These are phyloP conservation scores for Eustoma russellianum DNA, from an alignment of 257 asterid species.

Conservation along the genomic window DNA sequence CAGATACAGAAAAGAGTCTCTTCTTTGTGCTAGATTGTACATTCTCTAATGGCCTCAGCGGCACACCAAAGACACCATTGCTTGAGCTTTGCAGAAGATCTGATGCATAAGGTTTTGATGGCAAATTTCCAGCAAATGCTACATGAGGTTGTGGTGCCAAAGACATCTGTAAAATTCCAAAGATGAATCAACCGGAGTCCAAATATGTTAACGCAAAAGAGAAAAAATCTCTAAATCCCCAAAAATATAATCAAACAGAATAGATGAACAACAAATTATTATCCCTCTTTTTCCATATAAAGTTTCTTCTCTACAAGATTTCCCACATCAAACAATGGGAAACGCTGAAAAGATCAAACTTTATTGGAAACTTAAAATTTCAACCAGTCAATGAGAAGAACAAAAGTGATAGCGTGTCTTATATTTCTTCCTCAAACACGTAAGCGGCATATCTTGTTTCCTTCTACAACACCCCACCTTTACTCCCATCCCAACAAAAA, in stretches of 20 bases:
- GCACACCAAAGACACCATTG: slow-evolving; percentile 54
- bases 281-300: neutral
- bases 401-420: no score
- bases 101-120: slow-evolving; percentile 48
- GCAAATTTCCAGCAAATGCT: slow-evolving; percentile 45
- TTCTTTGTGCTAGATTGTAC: slow-evolving; percentile 42
- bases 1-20: slow-evolving; percentile 46
- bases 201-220: slow-evolving; percentile 1
- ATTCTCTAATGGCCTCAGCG: slow-evolving; percentile 59
- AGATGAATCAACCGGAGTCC: slow-evolving; percentile 9
- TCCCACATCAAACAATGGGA: neutral
- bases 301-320: neutral
- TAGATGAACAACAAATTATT: neutral
- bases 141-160: slow-evolving; percentile 46
- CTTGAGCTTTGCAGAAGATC: slow-evolving; percentile 72
- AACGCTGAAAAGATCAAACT: no score
- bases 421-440: neutral
- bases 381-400: no score
- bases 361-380: no score
- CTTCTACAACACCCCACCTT: neutral
- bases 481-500: neutral
- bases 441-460: neutral
- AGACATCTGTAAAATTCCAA: slow-evolving; percentile 43
- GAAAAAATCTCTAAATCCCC: neutral
- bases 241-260: neutral